phyloP scores from a whole-genome alignment of 2,329 filamentous ascomycete species.

The Diplodia intermedia region DNA sequence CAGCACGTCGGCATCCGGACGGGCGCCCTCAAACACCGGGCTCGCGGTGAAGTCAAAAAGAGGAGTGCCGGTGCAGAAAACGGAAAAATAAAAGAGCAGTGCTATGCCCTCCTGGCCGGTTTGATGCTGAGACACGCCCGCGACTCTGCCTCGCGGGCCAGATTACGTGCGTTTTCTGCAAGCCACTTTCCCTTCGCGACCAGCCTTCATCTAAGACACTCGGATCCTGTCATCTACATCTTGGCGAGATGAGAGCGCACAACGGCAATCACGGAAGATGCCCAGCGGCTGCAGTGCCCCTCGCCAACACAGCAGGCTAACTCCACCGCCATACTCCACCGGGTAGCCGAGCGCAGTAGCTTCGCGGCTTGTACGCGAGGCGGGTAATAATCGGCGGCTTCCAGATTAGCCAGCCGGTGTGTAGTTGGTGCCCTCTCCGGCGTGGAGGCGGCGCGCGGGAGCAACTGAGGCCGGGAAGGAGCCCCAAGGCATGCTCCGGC shows the following conservation, averaged over 20 bases:
- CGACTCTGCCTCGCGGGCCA: constrained; percentile 9
- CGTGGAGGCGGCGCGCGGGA: not conserved
- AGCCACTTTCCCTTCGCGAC: constrained; percentile 16
- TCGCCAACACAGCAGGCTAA: not conserved
- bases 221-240: constrained; percentile 3
- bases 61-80: constrained; percentile 23
- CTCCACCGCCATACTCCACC: constrained; percentile 3
- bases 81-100: constrained; percentile 29
- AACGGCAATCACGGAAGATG: not conserved
- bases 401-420: constrained; percentile 4
- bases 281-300: too few species aligned
- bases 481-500: constrained; percentile 18
- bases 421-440: constrained; percentile 1
- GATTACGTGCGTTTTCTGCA: constrained; percentile 31
- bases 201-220: constrained; percentile 15
- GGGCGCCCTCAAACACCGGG: constrained; percentile 22
- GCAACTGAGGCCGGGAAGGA: constrained; percentile 6
- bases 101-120: constrained; percentile 20
- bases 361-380: constrained; percentile 7
- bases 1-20: constrained; percentile 4
- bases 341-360: constrained; percentile 4
- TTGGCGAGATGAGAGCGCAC: constrained; percentile 23
- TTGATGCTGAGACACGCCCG: constrained; percentile 26
- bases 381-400: constrained; percentile 17
- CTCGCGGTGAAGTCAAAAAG: constrained; percentile 20